Evolutionary conservation across 1,284 basidiomycete genomes (phyloP), one percentile per base, ranked within the genome.

Genomic region (Fomes fomentarius): DNA sequence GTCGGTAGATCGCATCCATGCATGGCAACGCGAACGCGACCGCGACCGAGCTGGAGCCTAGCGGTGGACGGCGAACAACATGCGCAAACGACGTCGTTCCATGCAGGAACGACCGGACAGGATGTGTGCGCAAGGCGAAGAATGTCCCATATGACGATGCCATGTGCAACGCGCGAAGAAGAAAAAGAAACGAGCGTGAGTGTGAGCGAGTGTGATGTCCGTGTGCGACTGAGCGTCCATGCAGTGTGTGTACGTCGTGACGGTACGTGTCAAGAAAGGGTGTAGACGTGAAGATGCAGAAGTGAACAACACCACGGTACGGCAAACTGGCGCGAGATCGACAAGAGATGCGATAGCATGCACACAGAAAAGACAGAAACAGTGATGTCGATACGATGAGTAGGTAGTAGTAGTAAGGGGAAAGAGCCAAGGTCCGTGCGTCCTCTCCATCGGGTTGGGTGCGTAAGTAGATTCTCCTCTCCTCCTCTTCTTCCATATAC

Each of bases 341-440:
- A 26, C 17, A 43, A 34, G 33, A 28, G 17, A 39, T 57, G 47
- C 55, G 59, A 61, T 61, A 61, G 59, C 56, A 48, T 55, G 40
- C 38, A 24, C 26, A 46, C 41, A 26, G 45, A 47, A 14, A 43
- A 47, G 21, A 34, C 42, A 52, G 47, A 40, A 50, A 60, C 49
- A 57, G 49, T 46, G 51, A 45, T 53, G 58, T 50, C 6, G 28
- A 12, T 30, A 30, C n/a, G 28, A 12, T 30, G 12, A 12, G 28
- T 30, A 30, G 28, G 28, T 39, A 33, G 51, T 58, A 52, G 24
- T 17, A 48, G 41, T n/a, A 22, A 45, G 47, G 39, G 31, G 43
- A 49, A 45, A 43, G 44, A 60, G 44, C 44, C 58, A 60, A 57
- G 59, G 59, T 61, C 59, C 59, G 37, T 61, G 53, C 56, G 56